These are phyloP conservation scores for Viola pubescens DNA, from an alignment of 441 rosid genomes.

Conservation along the genomic window DNA sequence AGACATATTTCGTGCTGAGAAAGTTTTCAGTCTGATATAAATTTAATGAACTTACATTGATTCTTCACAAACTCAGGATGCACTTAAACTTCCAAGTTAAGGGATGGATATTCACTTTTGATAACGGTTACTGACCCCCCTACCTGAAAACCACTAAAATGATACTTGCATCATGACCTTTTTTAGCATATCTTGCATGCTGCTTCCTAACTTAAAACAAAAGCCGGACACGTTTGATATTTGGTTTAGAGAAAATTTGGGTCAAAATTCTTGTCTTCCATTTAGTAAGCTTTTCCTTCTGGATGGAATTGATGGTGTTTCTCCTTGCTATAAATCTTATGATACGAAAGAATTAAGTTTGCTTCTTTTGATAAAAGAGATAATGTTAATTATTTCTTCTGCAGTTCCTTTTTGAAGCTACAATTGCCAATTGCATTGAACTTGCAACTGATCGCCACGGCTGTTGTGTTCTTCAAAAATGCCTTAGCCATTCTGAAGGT, in stretches of 20 bases:
- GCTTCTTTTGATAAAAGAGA: conserved; percentile 2
- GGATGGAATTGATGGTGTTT: conserved; percentile 5
- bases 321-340: conserved; percentile 10
- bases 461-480: conserved; percentile 81
- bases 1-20: too few relatives aligned
- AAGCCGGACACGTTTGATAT: too few relatives aligned
- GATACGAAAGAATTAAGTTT: neutral
- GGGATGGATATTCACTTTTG: too few relatives aligned
- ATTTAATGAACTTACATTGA: neutral
- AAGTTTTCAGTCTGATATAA: neutral
- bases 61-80: neutral
- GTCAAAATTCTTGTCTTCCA: neutral
- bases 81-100: too few relatives aligned
- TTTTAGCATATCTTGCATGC: neutral
- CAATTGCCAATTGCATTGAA: conserved; percentile 56
- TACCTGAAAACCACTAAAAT: too few relatives aligned
- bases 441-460: conserved; percentile 80
- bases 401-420: conserved; percentile 69
- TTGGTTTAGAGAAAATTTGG: too few relatives aligned
- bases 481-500: conserved; percentile 50
- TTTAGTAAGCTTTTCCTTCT: conserved; percentile 2
- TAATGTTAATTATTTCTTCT: conserved; percentile 16
- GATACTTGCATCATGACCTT: neutral
- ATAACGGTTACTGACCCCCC: too few relatives aligned
- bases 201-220: too few relatives aligned